Base-by-base conservation (phyloP, 495 filamentous ascomycete species). In the Penicillium turbatum region DNA sequence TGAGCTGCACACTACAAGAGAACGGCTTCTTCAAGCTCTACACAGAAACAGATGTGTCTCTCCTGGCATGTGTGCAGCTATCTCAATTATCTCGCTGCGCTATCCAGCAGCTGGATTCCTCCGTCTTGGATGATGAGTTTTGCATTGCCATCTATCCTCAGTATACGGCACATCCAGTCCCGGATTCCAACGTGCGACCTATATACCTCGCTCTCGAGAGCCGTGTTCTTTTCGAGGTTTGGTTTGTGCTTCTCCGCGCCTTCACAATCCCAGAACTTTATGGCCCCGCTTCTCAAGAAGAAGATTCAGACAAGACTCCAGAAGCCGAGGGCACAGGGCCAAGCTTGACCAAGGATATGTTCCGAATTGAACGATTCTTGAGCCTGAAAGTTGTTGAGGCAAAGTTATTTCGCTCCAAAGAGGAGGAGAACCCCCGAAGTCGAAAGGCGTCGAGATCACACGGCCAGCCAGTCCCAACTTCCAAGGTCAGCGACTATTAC, bases 191-290 rank as follows among this genome's bases (percentile, higher is more conserved):
- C 6, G 64, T 69, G 26, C 72, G 72, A n/a, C 73, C 71, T 7
- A 61, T 89, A 31, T 97, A 96, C 69, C 80, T 99, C 24, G 84
- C 87, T 13, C 69, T 97, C 13, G 95, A 97, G 57, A 90, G 83
- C 16, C 80, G 95, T 16, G 86, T 96, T 1, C 73, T 93, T 6
- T 96, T 93, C 63, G 93, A 99, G 62, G 95, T 96, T 11, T 97
- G 93, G 95, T 92, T 96, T 64, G 93, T 96, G 7, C 78, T 99
- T 24, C 64, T 99, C 24, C 82, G 92, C 54, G 91, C 93, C 1
- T 97, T 97, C 63, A 89, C 93, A 1, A 88, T 95, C 43, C 95
- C 95, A 8, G 92, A 97, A 64, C 77, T 99, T 29, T 97, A 96
- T 59, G 87, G 87, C 3, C 81, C 82, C 11, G 71, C 77, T 46